Evolutionary conservation across 164 flowering plant genomes (phyloP).

Genomic region (Houttuynia cordata): DNA sequence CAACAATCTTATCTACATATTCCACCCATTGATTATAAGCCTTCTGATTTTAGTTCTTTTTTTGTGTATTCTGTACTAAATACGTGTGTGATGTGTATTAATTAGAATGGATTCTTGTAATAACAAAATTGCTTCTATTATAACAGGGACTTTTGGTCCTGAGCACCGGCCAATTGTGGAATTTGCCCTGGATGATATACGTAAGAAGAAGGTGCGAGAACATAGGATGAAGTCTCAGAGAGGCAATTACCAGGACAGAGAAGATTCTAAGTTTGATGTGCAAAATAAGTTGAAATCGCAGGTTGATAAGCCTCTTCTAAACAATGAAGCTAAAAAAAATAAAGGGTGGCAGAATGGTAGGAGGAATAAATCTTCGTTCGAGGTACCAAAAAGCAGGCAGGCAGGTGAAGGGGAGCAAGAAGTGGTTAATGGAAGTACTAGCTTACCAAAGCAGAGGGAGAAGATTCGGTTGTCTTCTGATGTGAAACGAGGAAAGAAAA

Average conservation of each 20-base stretch:
- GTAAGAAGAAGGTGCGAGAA: constrained; percentile 40
- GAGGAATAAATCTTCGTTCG: constrained; percentile 7
- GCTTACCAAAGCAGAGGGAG: background rate
- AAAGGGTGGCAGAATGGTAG: constrained; percentile 17
- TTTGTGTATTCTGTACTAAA: too few relatives aligned
- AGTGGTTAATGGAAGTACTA: background rate
- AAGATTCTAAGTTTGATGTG: background rate
- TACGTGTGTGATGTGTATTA: too few relatives aligned
- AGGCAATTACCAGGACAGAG: background rate
- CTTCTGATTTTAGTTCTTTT: too few relatives aligned
- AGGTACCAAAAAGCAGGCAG: constrained; percentile 7
- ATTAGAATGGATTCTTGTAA: background rate
- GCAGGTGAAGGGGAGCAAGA: constrained; percentile 7
- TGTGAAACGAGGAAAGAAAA: too few relatives aligned
- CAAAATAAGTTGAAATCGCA: background rate
- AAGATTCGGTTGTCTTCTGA: background rate
- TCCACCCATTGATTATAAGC: too few relatives aligned
- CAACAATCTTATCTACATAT: too few relatives aligned
- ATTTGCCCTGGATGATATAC: constrained; percentile 78
- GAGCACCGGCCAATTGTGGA: constrained; percentile 84
- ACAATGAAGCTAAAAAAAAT: constrained; percentile 1
- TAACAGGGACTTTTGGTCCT: constrained; percentile 67
- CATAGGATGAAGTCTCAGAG: constrained; percentile 22
- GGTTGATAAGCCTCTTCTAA: background rate
- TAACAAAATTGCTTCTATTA: constrained; percentile 2